Evolutionary conservation across 495 filamentous ascomycete genomes (phyloP), one percentile per base, ranked within the genome.

Genomic region (Daldinia loculata): DNA sequence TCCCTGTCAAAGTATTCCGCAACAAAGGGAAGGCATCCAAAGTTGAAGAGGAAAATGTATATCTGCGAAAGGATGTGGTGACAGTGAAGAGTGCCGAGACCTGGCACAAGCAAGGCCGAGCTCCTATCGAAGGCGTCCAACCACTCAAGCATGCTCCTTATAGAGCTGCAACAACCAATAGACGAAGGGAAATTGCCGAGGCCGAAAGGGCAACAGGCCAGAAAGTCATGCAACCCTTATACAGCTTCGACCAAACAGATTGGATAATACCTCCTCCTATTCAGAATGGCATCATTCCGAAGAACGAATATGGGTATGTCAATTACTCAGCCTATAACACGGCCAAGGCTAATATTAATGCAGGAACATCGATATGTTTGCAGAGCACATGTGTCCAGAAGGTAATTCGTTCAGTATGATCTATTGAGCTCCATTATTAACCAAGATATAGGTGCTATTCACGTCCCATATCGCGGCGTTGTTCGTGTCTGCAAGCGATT

Each of bases 101-200:
- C 51, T 98, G 96, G 96, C 96, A 97, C 75, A 97, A 97, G 75
- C 96, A 98, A 85, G 95, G 95, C 24, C 89, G 94, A 1, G 89
- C 87, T 34, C 85, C 96, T 11, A 87, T 84, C 11, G 75, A 82
- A 0, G 93, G 92, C 22, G 87, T 90, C 64, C 81, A 89, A 36
- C 91, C 95, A 0, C 81, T 97, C 43, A 99, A 99, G 75, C 85
- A 84, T 38, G 95, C 97, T 0, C 93, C 94, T 9, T 92, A 95
- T 75, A 91, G 95, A 34, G 95, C 93, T 39, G 95, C 97, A 6
- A 98, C 95, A 0, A 87, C 93, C 14, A 90, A 90, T 45, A 88
- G 95, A 39, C 94, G 94, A 75, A 92, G 94, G 53, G 95, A 97
- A 77, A 89, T 98, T 27, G 93, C 94, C 61, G 93, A 97, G 70